Conservation (phyloP, 345 rosid genomes). For the Leavenworthia alabamica region DNA sequence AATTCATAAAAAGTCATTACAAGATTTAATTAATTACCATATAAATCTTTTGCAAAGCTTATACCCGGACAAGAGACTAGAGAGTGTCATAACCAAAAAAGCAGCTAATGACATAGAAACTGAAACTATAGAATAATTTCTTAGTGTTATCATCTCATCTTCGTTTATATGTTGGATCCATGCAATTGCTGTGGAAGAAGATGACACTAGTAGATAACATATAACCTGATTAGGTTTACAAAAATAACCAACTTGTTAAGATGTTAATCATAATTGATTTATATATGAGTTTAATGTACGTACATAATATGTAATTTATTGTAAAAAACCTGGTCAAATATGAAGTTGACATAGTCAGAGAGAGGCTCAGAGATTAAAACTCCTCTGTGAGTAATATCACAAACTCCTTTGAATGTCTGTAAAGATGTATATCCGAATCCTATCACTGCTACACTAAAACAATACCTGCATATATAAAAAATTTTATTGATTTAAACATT, state of each 20-base stretch:
- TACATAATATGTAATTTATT: background rate
- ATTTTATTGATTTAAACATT: background rate
- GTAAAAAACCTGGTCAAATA: constrained; percentile 53
- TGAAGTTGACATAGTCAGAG: constrained; percentile 59
- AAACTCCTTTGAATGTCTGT: constrained; percentile 65
- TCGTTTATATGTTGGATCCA: constrained; percentile 31
- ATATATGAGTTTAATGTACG: background rate
- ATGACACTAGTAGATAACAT: constrained; percentile 62
- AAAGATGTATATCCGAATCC: constrained; percentile 52
- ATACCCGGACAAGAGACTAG: constrained; percentile 57
- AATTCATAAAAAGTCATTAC: background rate
- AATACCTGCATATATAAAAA: constrained; percentile 39
- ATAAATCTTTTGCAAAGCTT: constrained; percentile 78
- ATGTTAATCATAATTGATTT: background rate
- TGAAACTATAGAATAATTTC: constrained; percentile 40
- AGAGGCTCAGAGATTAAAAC: constrained; percentile 52
- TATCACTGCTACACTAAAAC: constrained; percentile 44
- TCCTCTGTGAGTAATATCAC: constrained; percentile 61
- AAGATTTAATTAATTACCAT: constrained; percentile 40
- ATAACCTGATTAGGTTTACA: constrained; percentile 35
- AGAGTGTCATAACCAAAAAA: constrained; percentile 40
- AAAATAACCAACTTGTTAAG: background rate
- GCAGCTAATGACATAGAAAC: constrained; percentile 42
- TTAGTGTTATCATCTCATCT: constrained; percentile 25
- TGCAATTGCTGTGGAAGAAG: constrained; percentile 47